Evolutionary conservation across 257 asterid species (phyloP).

Genomic region (Nicotiana tabacum): DNA sequence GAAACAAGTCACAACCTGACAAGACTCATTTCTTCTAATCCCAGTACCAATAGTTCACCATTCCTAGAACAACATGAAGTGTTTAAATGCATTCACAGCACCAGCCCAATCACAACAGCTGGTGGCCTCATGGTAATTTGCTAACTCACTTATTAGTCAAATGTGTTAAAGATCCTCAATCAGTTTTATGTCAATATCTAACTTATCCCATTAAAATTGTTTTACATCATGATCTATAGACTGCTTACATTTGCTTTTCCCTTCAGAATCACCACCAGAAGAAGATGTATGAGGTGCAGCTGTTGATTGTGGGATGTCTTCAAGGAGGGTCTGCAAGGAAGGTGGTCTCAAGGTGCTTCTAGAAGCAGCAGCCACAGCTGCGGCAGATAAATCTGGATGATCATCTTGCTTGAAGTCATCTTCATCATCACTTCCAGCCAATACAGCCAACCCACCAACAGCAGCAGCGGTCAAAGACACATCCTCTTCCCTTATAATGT

Average conservation of each 20-base stretch:
- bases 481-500: constrained; percentile 96
- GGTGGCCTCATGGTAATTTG: neutral
- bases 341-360: constrained; percentile 94
- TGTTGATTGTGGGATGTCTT: constrained; percentile 76
- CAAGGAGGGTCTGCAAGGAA: constrained; percentile 93
- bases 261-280: constrained; percentile 98
- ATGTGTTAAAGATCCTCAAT: neutral
- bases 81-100: neutral
- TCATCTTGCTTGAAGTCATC: constrained; percentile 49
- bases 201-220: neutral
- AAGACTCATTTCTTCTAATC: neutral
- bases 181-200: neutral
- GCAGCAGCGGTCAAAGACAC: constrained; percentile 78
- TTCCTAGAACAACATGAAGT: neutral
- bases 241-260: constrained; percentile 79
- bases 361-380: constrained; percentile 91
- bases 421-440: constrained; percentile 85
- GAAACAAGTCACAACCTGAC: constrained; percentile 18
- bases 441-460: constrained; percentile 67
- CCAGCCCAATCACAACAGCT: neutral
- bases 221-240: neutral
- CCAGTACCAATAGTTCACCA: neutral
- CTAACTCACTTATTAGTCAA: constrained; percentile 9
- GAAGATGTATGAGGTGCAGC: constrained; percentile 63
- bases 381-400: constrained; percentile 77